A percentile compares a stretch with the other conserved stretches of the same genome.
phyloP scores from a whole-genome alignment of 2,329 filamentous ascomycete species.

The Aspergillus sp. region DNA sequence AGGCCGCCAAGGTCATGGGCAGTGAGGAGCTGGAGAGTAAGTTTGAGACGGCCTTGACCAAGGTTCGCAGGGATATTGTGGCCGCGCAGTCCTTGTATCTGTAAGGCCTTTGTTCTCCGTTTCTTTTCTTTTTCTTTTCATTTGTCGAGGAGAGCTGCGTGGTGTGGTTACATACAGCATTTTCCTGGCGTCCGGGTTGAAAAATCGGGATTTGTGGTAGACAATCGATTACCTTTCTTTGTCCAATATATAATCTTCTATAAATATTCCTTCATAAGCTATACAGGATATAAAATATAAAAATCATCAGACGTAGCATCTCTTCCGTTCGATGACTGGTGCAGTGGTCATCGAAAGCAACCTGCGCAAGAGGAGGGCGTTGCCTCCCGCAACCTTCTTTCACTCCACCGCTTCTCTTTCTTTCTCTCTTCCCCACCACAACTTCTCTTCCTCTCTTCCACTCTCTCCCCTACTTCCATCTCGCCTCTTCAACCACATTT shows the following conservation, averaged over 20 bases:
- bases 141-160: constrained; percentile 2
- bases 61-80: constrained; percentile 90
- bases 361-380: constrained; percentile 19
- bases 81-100: constrained; percentile 91
- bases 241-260: neutral
- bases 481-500: constrained; percentile 12
- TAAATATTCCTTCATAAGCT: neutral
- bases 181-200: constrained; percentile 20
- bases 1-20: constrained; percentile 97
- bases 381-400: constrained; percentile 35
- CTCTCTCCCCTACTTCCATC: constrained; percentile 10
- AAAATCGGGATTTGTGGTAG: constrained; percentile 2
- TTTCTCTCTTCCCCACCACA: constrained; percentile 9
- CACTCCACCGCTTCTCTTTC: constrained; percentile 33
- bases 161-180: constrained; percentile 4
- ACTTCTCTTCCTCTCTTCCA: constrained; percentile 15
- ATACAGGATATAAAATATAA: neutral
- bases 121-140: constrained; percentile 7
- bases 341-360: constrained; percentile 5
- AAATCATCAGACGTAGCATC: neutral
- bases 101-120: constrained; percentile 43
- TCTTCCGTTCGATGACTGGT: neutral
- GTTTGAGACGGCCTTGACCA: constrained; percentile 80
- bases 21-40: constrained; percentile 89
- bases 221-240: neutral